These are phyloP conservation scores for Arachnopeziza araneosa DNA, from an alignment of 2,329 filamentous ascomycete species.

Conservation along the genomic window DNA sequence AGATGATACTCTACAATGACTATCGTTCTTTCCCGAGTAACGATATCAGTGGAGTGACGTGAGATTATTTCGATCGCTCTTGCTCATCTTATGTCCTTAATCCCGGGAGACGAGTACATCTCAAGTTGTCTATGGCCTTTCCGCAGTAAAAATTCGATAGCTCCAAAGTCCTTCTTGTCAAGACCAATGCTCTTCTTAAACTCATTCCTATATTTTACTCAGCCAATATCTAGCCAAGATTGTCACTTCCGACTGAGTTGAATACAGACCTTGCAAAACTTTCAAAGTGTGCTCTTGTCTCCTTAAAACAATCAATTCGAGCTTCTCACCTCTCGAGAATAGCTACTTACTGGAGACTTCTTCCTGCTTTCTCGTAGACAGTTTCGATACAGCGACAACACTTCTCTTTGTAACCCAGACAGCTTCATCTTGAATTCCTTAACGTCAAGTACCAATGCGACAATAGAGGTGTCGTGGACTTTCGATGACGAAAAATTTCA, in stretches of 20 bases:
- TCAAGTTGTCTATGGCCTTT: slow-evolving; percentile 63
- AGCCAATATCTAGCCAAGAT: neutral
- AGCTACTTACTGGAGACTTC: slow-evolving; percentile 63
- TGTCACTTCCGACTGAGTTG: neutral
- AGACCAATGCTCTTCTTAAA: slow-evolving; percentile 61
- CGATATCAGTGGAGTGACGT: neutral
- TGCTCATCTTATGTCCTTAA: slow-evolving; percentile 50
- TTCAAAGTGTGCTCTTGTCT: slow-evolving; percentile 55
- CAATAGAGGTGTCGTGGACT: neutral
- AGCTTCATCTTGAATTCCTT: slow-evolving; percentile 42
- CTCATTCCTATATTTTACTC: slow-evolving; percentile 50
- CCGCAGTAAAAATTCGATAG: slow-evolving; percentile 63
- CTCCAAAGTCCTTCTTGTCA: slow-evolving; percentile 63
- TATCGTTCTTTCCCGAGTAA: slow-evolving; percentile 13
- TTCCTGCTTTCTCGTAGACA: slow-evolving; percentile 76
- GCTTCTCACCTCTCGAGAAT: neutral
- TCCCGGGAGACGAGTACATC: slow-evolving; percentile 58
- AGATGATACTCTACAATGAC: neutral
- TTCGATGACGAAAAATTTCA: neutral
- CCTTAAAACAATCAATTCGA: slow-evolving; percentile 35
- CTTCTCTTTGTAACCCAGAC: slow-evolving; percentile 87
- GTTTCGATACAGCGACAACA: slow-evolving; percentile 77
- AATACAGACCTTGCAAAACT: slow-evolving; percentile 53
- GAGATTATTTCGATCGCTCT: slow-evolving; percentile 2
- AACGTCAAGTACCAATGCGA: neutral